Evolutionary conservation across 495 filamentous ascomycete genomes (phyloP).

Genomic region (Mytilinidion resinicola): DNA sequence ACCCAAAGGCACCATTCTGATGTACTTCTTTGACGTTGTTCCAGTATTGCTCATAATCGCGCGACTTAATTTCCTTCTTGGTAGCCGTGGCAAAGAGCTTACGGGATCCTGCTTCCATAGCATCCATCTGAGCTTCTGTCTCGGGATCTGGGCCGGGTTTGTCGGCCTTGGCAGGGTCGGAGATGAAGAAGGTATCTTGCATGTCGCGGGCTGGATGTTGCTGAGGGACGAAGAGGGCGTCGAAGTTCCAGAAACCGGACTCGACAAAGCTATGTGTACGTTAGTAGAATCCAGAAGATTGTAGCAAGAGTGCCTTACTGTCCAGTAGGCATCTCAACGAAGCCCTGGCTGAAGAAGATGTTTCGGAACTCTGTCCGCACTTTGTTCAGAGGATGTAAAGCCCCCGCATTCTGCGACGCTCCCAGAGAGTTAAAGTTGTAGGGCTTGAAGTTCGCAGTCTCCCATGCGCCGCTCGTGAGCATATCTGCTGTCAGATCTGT

Average conservation of each 20-base stretch:
- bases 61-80: slow-evolving; percentile 31
- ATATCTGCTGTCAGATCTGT: slow-evolving; percentile 94
- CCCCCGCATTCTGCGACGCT: slow-evolving; percentile 68
- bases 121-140: slow-evolving; percentile 32
- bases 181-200: slow-evolving; percentile 98
- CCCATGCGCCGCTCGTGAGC: slow-evolving; percentile 73
- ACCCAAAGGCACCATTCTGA: slow-evolving; percentile 79
- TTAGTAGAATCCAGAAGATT: background rate
- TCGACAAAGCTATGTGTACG: slow-evolving; percentile 63
- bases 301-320: slow-evolving; percentile 37
- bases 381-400: slow-evolving; percentile 91
- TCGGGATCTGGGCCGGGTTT: slow-evolving; percentile 65
- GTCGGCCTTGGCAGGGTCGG: slow-evolving; percentile 73
- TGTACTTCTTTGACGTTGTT: slow-evolving; percentile 80
- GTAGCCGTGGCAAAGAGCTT: slow-evolving; percentile 32
- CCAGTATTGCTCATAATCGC: slow-evolving; percentile 79
- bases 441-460: slow-evolving; percentile 83
- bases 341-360: slow-evolving; percentile 94
- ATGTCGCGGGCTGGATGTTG: slow-evolving; percentile 94
- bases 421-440: slow-evolving; percentile 96
- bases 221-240: slow-evolving; percentile 92
- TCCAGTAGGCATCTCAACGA: slow-evolving; percentile 77
- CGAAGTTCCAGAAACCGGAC: slow-evolving; percentile 98
- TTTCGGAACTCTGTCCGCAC: slow-evolving; percentile 88
- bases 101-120: slow-evolving; percentile 34